These are phyloP conservation scores for Lentinula sp. DNA, from an alignment of 768 basidiomycete genomes.

Conservation along the genomic window DNA sequence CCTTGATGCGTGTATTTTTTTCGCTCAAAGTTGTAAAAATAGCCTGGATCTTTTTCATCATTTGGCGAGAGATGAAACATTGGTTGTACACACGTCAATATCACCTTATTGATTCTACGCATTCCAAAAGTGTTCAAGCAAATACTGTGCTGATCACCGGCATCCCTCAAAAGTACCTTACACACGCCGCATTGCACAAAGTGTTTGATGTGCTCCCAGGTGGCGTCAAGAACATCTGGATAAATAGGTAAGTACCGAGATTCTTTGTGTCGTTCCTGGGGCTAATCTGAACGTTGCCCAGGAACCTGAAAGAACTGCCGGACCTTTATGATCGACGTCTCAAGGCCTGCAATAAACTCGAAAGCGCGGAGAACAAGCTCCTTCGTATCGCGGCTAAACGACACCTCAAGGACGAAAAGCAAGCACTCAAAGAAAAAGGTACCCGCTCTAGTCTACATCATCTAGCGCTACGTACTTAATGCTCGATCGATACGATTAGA, in stretches of 20 bases:
- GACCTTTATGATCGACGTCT: slow-evolving; percentile 73
- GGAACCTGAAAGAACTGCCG: slow-evolving; percentile 84
- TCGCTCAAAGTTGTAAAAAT: background rate
- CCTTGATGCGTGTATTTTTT: background rate
- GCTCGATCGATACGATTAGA: background rate
- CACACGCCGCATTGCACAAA: slow-evolving; percentile 55
- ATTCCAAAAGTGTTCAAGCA: slow-evolving; percentile 78
- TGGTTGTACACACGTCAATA: slow-evolving; percentile 79
- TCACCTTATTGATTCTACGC: slow-evolving; percentile 67
- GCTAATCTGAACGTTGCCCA: slow-evolving; percentile 14
- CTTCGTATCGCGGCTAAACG: slow-evolving; percentile 72
- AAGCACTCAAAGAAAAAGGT: slow-evolving; percentile 25
- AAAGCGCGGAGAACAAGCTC: slow-evolving; percentile 77
- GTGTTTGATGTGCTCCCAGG: slow-evolving; percentile 85
- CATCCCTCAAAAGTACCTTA: slow-evolving; percentile 74
- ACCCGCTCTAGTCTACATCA: background rate
- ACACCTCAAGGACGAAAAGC: slow-evolving; percentile 47
- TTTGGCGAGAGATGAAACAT: slow-evolving; percentile 72
- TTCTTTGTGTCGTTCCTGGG: too few relatives aligned
- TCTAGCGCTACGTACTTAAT: background rate
- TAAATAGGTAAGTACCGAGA: slow-evolving; percentile 54
- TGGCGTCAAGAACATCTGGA: slow-evolving; percentile 87
- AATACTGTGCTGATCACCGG: slow-evolving; percentile 89
- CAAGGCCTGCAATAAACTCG: slow-evolving; percentile 71
- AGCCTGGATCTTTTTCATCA: slow-evolving; percentile 86